Conservation (phyloP, 2,329 filamentous ascomycete species). For the Fusarium hainanense region DNA sequence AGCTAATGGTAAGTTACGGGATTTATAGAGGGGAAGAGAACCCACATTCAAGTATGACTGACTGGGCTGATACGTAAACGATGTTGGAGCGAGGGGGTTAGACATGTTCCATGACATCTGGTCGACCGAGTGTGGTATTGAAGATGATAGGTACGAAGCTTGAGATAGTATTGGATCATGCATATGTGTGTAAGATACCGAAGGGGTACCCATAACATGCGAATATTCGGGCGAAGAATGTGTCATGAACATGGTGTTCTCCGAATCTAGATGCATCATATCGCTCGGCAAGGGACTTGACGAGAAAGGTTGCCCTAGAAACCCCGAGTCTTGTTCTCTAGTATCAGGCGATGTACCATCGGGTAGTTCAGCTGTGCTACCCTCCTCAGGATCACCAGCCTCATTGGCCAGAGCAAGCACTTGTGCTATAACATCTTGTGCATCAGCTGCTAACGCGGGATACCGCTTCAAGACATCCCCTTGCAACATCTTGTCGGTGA, state of each 20-base stretch:
- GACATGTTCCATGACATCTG: not conserved
- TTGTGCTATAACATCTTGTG: not conserved
- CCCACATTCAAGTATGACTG: not conserved
- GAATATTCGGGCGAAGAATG: too few relatives aligned
- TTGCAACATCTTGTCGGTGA: constrained; percentile 14
- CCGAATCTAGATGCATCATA: not conserved
- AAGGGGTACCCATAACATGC: not conserved
- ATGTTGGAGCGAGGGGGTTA: not conserved
- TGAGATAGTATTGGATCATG: not conserved
- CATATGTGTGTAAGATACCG: not conserved
- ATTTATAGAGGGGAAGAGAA: not conserved
- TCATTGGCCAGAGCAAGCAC: constrained; percentile 12
- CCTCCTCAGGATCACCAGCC: constrained; percentile 2
- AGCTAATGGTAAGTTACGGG: not conserved
- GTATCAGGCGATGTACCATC: not conserved
- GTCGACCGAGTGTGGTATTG: not conserved
- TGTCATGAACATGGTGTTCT: not conserved
- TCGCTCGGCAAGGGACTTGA: too few relatives aligned
- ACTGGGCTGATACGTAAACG: not conserved
- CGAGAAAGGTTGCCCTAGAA: not conserved
- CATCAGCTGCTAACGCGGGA: not conserved
- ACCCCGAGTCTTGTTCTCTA: not conserved
- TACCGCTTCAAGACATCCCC: constrained; percentile 6
- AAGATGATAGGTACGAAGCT: not conserved
- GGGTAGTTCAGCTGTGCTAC: not conserved